These are phyloP conservation scores for Peniophora sp. DNA, from an alignment of 1,284 basidiomycete species.

Conservation along the genomic window DNA sequence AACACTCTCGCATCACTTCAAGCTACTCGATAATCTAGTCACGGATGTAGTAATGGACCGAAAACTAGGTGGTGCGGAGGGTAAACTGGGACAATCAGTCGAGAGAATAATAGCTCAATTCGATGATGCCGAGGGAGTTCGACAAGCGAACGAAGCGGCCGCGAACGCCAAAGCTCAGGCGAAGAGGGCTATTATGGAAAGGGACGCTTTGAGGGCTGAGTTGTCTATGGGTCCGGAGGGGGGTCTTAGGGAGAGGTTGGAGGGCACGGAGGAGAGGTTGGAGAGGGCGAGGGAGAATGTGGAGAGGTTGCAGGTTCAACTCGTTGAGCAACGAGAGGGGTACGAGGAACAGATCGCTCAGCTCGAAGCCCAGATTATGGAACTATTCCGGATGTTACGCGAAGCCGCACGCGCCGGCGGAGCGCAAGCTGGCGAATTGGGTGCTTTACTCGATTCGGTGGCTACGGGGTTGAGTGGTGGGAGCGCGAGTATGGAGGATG, in stretches of 20 bases:
- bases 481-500: constrained; percentile 68
- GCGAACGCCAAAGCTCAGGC: constrained; percentile 60
- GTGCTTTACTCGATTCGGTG: no score
- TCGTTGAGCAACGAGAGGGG: constrained; percentile 72
- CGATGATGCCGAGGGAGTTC: constrained; percentile 84
- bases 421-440: no score
- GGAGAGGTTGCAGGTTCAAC: constrained; percentile 66
- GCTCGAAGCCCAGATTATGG: constrained; percentile 88
- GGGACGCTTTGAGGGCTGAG: constrained; percentile 73
- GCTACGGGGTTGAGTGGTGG: constrained; percentile 22
- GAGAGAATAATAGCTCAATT: constrained; percentile 86
- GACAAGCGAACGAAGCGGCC: constrained; percentile 75
- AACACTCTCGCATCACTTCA: constrained; percentile 81
- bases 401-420: constrained; percentile 51
- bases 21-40: constrained; percentile 90
- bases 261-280: constrained; percentile 76
- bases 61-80: constrained; percentile 78
- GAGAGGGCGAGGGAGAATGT: constrained; percentile 73
- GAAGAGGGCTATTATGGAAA: constrained; percentile 60
- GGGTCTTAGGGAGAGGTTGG: constrained; percentile 68
- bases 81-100: constrained; percentile 85
- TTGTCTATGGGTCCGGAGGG: constrained; percentile 78
- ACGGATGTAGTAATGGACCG: constrained; percentile 93
- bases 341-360: constrained; percentile 87
- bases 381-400: constrained; percentile 88